phyloP scores from a whole-genome alignment of 208 protist species.

The Leishmania gerbilli region DNA sequence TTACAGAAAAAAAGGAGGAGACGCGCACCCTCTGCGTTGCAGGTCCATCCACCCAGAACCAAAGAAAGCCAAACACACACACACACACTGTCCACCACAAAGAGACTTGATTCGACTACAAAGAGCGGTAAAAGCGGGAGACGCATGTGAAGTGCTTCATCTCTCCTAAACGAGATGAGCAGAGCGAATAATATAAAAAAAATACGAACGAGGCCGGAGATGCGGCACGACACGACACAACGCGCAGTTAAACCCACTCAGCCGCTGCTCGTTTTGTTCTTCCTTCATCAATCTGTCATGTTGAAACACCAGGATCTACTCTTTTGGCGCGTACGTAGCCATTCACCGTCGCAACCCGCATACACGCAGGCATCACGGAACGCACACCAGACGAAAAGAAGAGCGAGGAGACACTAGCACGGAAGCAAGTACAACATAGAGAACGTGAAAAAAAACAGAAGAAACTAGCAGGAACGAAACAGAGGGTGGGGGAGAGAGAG shows the following conservation, averaged over 20 bases:
- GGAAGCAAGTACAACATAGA: conserved; percentile 5
- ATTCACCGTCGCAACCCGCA: not conserved
- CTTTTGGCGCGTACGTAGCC: not conserved
- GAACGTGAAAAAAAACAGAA: not conserved
- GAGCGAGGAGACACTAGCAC: not conserved
- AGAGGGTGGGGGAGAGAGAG: not conserved
- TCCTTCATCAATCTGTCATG: not conserved
- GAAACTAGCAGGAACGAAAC: conserved; percentile 1
- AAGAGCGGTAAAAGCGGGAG: not conserved
- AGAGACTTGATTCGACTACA: not conserved
- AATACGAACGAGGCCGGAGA: not conserved
- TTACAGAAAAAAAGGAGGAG: not conserved
- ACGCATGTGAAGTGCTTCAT: not conserved
- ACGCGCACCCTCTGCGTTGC: not conserved
- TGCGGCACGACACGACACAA: not conserved
- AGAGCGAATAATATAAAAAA: not conserved
- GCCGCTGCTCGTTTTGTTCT: not conserved
- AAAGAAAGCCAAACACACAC: not conserved
- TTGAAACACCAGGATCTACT: not conserved
- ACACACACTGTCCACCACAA: not conserved
- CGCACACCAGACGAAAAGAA: not conserved
- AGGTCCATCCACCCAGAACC: not conserved
- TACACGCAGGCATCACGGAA: not conserved
- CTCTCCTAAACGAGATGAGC: not conserved
- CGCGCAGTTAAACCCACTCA: not conserved